Evolutionary conservation across 495 filamentous ascomycete species (phyloP).

Genomic region (Penicillium egyptiacum): DNA sequence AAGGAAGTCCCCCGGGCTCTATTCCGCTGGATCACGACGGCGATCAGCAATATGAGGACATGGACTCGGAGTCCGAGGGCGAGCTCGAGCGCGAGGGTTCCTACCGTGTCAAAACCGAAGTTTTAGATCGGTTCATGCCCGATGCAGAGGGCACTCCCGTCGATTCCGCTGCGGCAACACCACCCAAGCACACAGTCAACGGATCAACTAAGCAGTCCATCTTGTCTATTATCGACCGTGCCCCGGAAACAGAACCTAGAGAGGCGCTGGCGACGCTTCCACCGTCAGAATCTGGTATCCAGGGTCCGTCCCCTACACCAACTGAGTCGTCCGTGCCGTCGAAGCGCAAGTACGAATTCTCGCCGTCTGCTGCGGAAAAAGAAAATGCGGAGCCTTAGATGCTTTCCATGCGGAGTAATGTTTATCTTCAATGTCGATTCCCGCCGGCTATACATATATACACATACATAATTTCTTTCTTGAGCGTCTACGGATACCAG

Average conservation of each 20-base stretch:
- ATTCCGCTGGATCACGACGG: slow-evolving; percentile 34
- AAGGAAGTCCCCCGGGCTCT: slow-evolving; percentile 38
- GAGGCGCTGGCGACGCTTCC: slow-evolving; percentile 27
- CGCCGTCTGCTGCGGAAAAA: slow-evolving; percentile 23
- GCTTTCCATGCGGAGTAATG: slow-evolving; percentile 15
- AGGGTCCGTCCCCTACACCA: slow-evolving; percentile 19
- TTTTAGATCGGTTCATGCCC: slow-evolving; percentile 25
- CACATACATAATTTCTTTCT: slow-evolving; percentile 9
- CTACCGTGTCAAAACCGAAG: slow-evolving; percentile 36
- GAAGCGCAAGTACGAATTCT: slow-evolving; percentile 33
- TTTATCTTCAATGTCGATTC: slow-evolving; percentile 10
- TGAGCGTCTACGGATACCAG: neutral
- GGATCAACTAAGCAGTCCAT: slow-evolving; percentile 47
- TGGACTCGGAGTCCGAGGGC: slow-evolving; percentile 42
- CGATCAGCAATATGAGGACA: slow-evolving; percentile 35
- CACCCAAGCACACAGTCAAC: slow-evolving; percentile 23
- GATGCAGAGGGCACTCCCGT: slow-evolving; percentile 15
- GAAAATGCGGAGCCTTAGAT: slow-evolving; percentile 34
- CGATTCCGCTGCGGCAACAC: slow-evolving; percentile 15
- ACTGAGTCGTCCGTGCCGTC: slow-evolving; percentile 25
- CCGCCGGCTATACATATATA: slow-evolving; percentile 4
- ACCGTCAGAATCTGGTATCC: slow-evolving; percentile 21
- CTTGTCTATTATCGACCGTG: slow-evolving; percentile 47
- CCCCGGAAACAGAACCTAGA: slow-evolving; percentile 31
- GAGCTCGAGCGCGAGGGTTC: slow-evolving; percentile 17